Evolutionary conservation across 495 filamentous ascomycete genomes (phyloP).

Genomic region (Jackrogersella minutella): DNA sequence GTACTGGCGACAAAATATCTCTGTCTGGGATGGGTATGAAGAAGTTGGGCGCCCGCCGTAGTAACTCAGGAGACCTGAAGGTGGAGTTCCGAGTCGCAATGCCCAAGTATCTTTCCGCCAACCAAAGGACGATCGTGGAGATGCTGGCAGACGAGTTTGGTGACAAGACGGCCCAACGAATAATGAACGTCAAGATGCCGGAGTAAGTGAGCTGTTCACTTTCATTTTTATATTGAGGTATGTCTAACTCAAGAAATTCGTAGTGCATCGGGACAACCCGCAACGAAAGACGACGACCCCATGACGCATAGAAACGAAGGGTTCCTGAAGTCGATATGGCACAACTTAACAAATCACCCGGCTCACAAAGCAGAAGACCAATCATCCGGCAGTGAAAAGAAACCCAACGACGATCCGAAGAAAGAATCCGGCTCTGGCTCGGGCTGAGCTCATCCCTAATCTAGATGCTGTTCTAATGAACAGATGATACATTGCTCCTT

Average conservation of each 20-base stretch:
- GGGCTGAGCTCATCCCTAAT: constrained; percentile 18
- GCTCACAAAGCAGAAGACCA: constrained; percentile 51
- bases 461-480: not conserved
- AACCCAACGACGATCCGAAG: constrained; percentile 60
- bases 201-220: constrained; percentile 37
- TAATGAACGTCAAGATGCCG: constrained; percentile 70
- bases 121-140: constrained; percentile 90
- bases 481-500: constrained; percentile 1
- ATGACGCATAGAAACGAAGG: constrained; percentile 76
- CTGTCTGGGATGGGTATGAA: constrained; percentile 92
- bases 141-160: constrained; percentile 94
- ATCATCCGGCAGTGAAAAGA: constrained; percentile 38
- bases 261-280: constrained; percentile 22
- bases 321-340: constrained; percentile 89
- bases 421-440: constrained; percentile 65
- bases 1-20: constrained; percentile 89
- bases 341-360: constrained; percentile 81
- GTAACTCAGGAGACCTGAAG: constrained; percentile 76
- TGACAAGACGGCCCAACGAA: constrained; percentile 87
- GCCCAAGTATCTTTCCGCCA: constrained; percentile 89
- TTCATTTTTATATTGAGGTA: not conserved
- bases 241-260: constrained; percentile 13
- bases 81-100: constrained; percentile 95
- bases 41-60: constrained; percentile 66
- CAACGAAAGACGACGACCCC: constrained; percentile 41